Conservation (phyloP, 2,329 filamentous ascomycete genomes). For the Sporothrix schenckii region DNA sequence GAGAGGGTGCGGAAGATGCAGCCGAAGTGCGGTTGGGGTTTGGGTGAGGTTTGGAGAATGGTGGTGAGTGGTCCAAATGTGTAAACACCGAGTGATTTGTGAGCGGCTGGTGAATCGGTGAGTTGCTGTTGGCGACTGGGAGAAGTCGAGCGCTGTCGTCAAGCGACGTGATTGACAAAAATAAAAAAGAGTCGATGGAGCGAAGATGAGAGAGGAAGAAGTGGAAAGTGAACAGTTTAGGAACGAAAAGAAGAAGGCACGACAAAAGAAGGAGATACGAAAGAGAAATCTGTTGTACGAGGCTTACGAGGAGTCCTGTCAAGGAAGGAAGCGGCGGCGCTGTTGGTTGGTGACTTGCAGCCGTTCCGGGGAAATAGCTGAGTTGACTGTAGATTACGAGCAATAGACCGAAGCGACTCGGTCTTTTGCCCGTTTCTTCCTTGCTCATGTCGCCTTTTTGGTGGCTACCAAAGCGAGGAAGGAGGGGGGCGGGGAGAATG, state of each 20-base stretch:
- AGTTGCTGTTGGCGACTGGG: neutral
- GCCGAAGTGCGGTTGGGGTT: conserved; percentile 20
- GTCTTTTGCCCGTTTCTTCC: too few relatives aligned
- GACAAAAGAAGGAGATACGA: conserved; percentile 17
- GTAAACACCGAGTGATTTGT: conserved; percentile 15
- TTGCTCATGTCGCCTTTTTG: too few relatives aligned
- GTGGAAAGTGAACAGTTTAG: neutral
- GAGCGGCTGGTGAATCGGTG: neutral
- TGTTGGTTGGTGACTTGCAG: conserved; percentile 25
- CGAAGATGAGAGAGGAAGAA: neutral
- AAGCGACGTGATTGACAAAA: conserved; percentile 12
- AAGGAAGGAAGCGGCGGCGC: conserved; percentile 5
- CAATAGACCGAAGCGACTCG: neutral
- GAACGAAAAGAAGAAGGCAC: neutral
- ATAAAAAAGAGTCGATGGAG: neutral
- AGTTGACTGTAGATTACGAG: conserved; percentile 25
- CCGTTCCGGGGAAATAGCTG: conserved; percentile 27
- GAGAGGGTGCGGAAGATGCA: conserved; percentile 5
- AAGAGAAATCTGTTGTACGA: neutral
- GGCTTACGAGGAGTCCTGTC: conserved; percentile 25
- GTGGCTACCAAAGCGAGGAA: too few relatives aligned
- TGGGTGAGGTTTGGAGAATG: conserved; percentile 14
- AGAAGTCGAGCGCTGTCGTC: neutral
- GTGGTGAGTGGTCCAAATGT: neutral
- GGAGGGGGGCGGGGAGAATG: conserved; percentile 23